Evolutionary conservation across 179 eudicot genomes (phyloP).

Genomic region (Silene noctiflora): DNA sequence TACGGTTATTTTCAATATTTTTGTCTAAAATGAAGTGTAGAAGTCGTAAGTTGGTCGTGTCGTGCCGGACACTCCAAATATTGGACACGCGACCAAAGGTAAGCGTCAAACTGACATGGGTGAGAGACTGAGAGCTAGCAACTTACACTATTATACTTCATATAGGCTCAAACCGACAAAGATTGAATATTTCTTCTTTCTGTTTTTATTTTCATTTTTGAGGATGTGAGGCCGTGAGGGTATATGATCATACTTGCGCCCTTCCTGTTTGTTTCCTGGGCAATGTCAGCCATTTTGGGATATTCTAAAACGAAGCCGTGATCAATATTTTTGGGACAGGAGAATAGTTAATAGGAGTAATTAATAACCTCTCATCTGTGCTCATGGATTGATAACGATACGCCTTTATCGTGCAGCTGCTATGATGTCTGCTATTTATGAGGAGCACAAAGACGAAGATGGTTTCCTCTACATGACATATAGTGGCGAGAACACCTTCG

Average conservation of each 20-base stretch:
- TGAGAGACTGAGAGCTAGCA: too few species aligned
- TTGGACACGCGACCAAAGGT: too few species aligned
- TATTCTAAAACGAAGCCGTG: too few species aligned
- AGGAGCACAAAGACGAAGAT: slow-evolving; percentile 43
- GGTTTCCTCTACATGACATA: slow-evolving; percentile 48
- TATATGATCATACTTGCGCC: too few species aligned
- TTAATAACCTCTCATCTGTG: not conserved
- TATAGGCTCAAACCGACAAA: not conserved
- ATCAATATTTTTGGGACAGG: too few species aligned
- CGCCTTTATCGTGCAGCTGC: slow-evolving; percentile 26
- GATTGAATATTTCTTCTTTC: not conserved
- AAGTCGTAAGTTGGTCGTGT: too few species aligned
- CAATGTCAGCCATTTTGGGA: not conserved
- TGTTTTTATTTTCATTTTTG: not conserved
- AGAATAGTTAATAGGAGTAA: not conserved
- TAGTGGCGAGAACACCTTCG: slow-evolving; percentile 45
- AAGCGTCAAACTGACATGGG: too few species aligned
- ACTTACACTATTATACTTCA: too few species aligned
- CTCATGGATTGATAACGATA: not conserved
- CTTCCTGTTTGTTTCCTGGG: not conserved
- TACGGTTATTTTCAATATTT: too few species aligned
- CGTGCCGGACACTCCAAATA: too few species aligned
- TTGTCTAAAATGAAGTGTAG: too few species aligned
- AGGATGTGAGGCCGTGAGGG: not conserved
- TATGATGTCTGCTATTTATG: slow-evolving; percentile 39